A percentile compares a stretch with the other conserved stretches of the same genome.
These are phyloP conservation scores for Babjeviella inositovora DNA, from an alignment of 805 yeast species.

Conservation along the genomic window DNA sequence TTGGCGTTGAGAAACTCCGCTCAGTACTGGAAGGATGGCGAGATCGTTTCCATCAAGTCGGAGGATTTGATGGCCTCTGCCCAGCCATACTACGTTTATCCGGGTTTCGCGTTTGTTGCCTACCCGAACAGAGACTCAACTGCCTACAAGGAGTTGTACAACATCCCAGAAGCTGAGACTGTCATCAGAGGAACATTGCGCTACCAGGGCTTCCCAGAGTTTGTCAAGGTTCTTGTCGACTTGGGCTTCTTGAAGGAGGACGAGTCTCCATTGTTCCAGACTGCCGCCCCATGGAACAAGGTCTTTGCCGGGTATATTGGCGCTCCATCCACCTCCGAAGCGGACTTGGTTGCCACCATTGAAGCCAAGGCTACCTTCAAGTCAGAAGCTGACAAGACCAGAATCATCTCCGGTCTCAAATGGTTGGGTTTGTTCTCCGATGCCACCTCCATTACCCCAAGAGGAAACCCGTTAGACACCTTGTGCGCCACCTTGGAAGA, in stretches of 20 bases:
- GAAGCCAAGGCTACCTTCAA: slow-evolving; percentile 69
- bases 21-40: slow-evolving; percentile 74
- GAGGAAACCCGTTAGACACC: slow-evolving; percentile 91
- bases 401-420: slow-evolving; percentile 75
- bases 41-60: slow-evolving; percentile 63
- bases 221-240: slow-evolving; percentile 88
- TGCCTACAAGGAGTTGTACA: slow-evolving; percentile 77
- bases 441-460: slow-evolving; percentile 54
- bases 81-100: slow-evolving; percentile 87
- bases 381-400: slow-evolving; percentile 65
- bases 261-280: slow-evolving; percentile 38
- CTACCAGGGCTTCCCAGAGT: slow-evolving; percentile 98
- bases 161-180: slow-evolving; percentile 95
- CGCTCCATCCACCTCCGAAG: slow-evolving; percentile 51
- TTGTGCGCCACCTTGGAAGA: slow-evolving; percentile 92
- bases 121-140: slow-evolving; percentile 99
- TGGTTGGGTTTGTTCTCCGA: slow-evolving; percentile 92
- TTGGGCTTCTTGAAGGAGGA: slow-evolving; percentile 82
- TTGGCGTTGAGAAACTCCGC: slow-evolving; percentile 93
- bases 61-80: slow-evolving; percentile 93
- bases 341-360: slow-evolving; percentile 64
- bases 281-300: slow-evolving; percentile 68
- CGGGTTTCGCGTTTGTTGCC: slow-evolving; percentile 87
- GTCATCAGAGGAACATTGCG: slow-evolving; percentile 94
- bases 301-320: slow-evolving; percentile 68